Evolutionary conservation across 2,329 filamentous ascomycete species (phyloP), one percentile per base, ranked within the genome.

Genomic region (Epichloe hybrida): DNA sequence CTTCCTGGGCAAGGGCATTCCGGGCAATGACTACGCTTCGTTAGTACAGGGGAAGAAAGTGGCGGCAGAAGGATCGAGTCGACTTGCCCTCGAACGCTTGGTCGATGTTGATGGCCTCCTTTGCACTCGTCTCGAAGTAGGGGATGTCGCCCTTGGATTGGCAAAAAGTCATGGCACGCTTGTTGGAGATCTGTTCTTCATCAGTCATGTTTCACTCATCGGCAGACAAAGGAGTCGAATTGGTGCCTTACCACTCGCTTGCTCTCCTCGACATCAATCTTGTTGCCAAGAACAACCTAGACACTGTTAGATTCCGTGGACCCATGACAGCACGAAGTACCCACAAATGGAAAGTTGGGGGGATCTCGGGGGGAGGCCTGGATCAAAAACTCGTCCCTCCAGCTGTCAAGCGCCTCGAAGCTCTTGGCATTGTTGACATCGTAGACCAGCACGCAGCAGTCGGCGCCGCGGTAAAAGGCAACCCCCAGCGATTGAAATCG

Each of bases 401-500:
- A 98, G 71, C 89, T 95, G 68, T 98, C 93, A 53, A 98, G 80
- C 13, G 91, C 94, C 67, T 98, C 93, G 69, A 98, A 98, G 68
- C 89, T 95, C 80, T 98, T 98, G 55, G 90, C 86, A 69, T 96
- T 97, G 75, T 98, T 98, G 69, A 98, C 91, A 65, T 98, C 91
- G 74, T 93, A 97, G 49, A 97, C 91, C 50, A 98, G 76, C 53
- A 97, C 91, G 67, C 93, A 97, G 79, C 91, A 97, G 74, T 98
- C 91, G 59, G 93, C 91, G 56, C 91, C 91, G 56, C 91, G 81
- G 73, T 98, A 98, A 72, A 98, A 98, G 46, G 91, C 93, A 43
- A 98, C 91, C 50, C 91, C 91, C 59, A 98, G 76, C 38, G 90
- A 96, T 71, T 98, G 91, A 70, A 98, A 98, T 56, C 91, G 84